Evolutionary conservation across 176 grass and related monocot genomes (phyloP).

Genomic region (Juncus effusus): DNA sequence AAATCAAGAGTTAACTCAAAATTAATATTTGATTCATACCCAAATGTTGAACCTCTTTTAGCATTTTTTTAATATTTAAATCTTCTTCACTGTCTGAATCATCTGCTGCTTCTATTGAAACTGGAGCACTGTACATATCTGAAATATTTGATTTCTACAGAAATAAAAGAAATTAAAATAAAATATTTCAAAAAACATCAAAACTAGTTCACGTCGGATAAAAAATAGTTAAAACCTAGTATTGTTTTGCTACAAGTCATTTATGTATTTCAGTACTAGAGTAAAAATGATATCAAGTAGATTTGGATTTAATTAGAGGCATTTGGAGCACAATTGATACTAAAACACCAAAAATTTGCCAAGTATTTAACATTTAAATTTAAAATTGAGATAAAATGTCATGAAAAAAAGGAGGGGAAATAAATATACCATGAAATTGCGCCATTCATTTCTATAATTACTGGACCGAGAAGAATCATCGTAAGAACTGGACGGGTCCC

Average conservation of each 20-base stretch:
- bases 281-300: too few species aligned
- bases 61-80: slow-evolving; percentile 66
- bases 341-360: too few species aligned
- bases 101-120: slow-evolving; percentile 27
- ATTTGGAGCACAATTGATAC: too few species aligned
- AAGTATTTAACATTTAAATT: too few species aligned
- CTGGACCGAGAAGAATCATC: slow-evolving; percentile 11
- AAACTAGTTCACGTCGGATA: too few species aligned
- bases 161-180: not conserved
- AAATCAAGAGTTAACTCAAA: not conserved
- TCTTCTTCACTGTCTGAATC: slow-evolving; percentile 62
- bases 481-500: slow-evolving; percentile 32
- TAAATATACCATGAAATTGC: slow-evolving; percentile 34
- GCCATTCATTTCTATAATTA: slow-evolving; percentile 21
- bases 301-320: too few species aligned
- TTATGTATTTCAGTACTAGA: too few species aligned
- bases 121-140: slow-evolving; percentile 67
- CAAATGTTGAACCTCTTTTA: slow-evolving; percentile 80
- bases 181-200: too few species aligned
- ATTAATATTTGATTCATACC: slow-evolving; percentile 37
- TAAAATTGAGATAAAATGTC: too few species aligned
- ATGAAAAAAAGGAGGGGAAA: not conserved
- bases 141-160: slow-evolving; percentile 60
- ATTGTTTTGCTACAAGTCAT: too few species aligned
- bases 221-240: too few species aligned